Evolutionary conservation across 2,329 filamentous ascomycete species (phyloP), one percentile per base, ranked within the genome.

Genomic region (Fusarium fujikuroi): DNA sequence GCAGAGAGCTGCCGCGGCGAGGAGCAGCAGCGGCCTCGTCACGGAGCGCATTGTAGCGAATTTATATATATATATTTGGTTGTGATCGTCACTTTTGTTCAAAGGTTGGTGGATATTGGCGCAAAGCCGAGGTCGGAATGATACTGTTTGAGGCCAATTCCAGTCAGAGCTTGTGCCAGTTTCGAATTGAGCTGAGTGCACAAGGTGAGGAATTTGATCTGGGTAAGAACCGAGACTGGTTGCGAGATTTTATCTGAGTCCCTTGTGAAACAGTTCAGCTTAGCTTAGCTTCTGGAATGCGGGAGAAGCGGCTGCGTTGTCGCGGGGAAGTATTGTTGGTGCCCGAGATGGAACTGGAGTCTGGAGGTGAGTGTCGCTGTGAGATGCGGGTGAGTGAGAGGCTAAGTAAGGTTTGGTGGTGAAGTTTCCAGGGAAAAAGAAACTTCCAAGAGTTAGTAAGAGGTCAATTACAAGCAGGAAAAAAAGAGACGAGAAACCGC

Each of bases 11-110:
- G 74, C 78, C 67, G 78, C 79, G 32, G 81, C 77, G 73, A 86
- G 77, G 70, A 86, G 78, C 69, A 87, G 76, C 69, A 85, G 77
- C 71, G 73, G 72, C 65, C 70, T 72, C 61, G 72, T 74, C 49
- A 70, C 76, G 64, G 63, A 72, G 70, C 77, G 77, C 77, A 78
- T 78, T 54, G 65, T 60, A 60, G 52, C 28, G 46, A 28, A 28
- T 25, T 25, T 25, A n/a, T 25, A 25, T 6, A 25, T 28, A 28
- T 28, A 7, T 28, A 2, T 28, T 28, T 28, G 39, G 40, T 39
- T 46, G 34, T 62, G 58, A 40, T 54, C 32, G 58, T 43, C 52
- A 36, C 42, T 63, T 23, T 67, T 59, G 39, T 46, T 57, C 42
- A 34, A 25, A 44, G 39, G 36, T 44, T 57, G 58, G 16, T 49